Evolutionary conservation across 495 filamentous ascomycete genomes (phyloP).

Genomic region (Penicillium verhagenii): DNA sequence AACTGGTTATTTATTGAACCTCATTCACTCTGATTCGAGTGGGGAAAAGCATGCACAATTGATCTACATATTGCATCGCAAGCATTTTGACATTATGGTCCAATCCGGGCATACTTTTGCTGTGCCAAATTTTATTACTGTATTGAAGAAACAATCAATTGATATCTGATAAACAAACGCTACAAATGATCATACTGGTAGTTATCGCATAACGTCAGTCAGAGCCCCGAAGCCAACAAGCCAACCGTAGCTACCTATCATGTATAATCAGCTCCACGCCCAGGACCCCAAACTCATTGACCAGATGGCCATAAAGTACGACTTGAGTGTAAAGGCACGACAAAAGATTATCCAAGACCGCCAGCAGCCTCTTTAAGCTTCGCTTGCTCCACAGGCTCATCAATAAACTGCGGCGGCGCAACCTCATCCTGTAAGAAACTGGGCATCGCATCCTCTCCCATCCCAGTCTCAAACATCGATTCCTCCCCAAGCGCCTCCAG

Average conservation of each 20-base stretch:
- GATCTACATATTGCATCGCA: constrained; percentile 2
- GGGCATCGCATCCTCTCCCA: constrained; percentile 65
- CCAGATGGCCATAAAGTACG: too few relatives aligned
- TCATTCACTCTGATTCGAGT: too few relatives aligned
- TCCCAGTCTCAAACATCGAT: constrained; percentile 66
- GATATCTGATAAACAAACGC: constrained; percentile 2
- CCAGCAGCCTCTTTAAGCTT: constrained; percentile 74
- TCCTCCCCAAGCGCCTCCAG: constrained; percentile 92
- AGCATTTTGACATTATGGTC: not conserved
- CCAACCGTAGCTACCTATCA: not conserved
- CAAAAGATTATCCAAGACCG: constrained; percentile 33
- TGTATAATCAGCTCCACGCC: constrained; percentile 11
- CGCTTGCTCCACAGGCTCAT: constrained; percentile 65
- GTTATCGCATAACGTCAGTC: not conserved
- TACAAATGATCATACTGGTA: not conserved
- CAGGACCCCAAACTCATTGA: not conserved
- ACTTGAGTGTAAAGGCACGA: not conserved
- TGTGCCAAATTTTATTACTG: not conserved
- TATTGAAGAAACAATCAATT: not conserved
- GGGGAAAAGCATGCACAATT: too few relatives aligned
- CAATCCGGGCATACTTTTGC: not conserved
- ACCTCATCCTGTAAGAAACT: constrained; percentile 86
- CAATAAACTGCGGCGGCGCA: constrained; percentile 81
- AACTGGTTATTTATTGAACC: too few relatives aligned
- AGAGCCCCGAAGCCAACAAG: not conserved